phyloP scores from a whole-genome alignment of 2,329 filamentous ascomycete genomes.

The Cladobotryum protrusum region DNA sequence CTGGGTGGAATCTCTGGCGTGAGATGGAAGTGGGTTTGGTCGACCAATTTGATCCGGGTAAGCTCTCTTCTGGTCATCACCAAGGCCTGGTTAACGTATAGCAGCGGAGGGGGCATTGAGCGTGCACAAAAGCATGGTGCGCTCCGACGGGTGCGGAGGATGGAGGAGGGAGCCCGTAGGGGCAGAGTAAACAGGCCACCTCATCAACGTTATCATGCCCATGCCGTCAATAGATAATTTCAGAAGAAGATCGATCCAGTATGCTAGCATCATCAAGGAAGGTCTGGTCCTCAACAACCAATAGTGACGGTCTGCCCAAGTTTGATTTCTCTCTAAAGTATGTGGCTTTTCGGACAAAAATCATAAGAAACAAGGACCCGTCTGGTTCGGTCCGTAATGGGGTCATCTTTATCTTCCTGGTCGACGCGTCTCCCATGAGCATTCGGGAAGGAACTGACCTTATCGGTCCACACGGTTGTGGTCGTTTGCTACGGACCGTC shows the following conservation, averaged over 20 bases:
- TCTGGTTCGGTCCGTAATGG: constrained; percentile 18
- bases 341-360: constrained; percentile 47
- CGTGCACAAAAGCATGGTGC: constrained; percentile 19
- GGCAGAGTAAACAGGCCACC: constrained; percentile 12
- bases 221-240: constrained; percentile 48
- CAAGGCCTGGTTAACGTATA: constrained; percentile 43
- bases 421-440: constrained; percentile 30
- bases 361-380: constrained; percentile 44
- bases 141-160: constrained; percentile 27
- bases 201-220: constrained; percentile 38
- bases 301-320: constrained; percentile 28
- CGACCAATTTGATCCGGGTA: constrained; percentile 6
- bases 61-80: constrained; percentile 9
- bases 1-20: constrained; percentile 47
- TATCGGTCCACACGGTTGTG: constrained; percentile 47
- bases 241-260: constrained; percentile 55
- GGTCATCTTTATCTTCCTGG: constrained; percentile 15
- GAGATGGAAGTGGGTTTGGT: constrained; percentile 23
- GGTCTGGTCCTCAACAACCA: constrained; percentile 31
- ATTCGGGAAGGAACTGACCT: constrained; percentile 49
- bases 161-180: constrained; percentile 13
- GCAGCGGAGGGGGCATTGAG: constrained; percentile 36
- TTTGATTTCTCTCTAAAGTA: constrained; percentile 42
- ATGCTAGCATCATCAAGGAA: constrained; percentile 48
- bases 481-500: constrained; percentile 39